phyloP scores from a whole-genome alignment of 2,329 filamentous ascomycete genomes.

The Colletotrichum sp. region DNA sequence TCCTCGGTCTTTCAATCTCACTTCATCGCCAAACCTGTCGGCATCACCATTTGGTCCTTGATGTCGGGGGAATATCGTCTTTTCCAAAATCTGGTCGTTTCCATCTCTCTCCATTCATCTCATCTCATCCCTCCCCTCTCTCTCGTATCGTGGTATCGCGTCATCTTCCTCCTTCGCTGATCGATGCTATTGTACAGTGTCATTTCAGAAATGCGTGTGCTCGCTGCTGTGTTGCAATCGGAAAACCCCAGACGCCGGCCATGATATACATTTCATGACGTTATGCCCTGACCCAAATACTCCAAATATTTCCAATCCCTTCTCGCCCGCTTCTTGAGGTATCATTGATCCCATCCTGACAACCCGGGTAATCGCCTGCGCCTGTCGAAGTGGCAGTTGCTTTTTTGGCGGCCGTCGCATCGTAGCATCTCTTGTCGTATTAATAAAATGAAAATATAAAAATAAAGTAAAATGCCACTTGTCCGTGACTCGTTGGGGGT shows the following conservation, averaged over 20 bases:
- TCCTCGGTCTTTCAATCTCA: constrained; percentile 6
- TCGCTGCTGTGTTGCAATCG: constrained; percentile 19
- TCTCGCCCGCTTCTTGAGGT: neutral
- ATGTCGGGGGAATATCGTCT: neutral
- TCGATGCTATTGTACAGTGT: constrained; percentile 17
- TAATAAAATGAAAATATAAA: neutral
- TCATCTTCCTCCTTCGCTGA: neutral
- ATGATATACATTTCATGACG: constrained; percentile 11
- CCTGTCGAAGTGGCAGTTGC: neutral
- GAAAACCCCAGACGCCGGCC: constrained; percentile 16
- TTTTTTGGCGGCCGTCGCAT: constrained; percentile 12
- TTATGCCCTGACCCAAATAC: constrained; percentile 15
- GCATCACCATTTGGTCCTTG: neutral
- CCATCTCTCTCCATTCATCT: neutral
- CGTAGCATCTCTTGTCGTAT: constrained; percentile 8
- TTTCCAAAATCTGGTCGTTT: neutral
- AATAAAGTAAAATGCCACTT: neutral
- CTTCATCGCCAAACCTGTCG: neutral
- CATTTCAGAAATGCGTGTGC: constrained; percentile 14
- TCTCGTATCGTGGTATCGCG: neutral
- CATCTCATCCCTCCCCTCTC: neutral
- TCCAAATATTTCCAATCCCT: constrained; percentile 8
- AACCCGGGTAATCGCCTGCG: neutral
- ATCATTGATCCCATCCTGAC: constrained; percentile 11
- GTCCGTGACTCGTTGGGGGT: neutral